Evolutionary conservation across 2,329 filamentous ascomycete genomes (phyloP).

Genomic region (Alternaria consortialis): DNA sequence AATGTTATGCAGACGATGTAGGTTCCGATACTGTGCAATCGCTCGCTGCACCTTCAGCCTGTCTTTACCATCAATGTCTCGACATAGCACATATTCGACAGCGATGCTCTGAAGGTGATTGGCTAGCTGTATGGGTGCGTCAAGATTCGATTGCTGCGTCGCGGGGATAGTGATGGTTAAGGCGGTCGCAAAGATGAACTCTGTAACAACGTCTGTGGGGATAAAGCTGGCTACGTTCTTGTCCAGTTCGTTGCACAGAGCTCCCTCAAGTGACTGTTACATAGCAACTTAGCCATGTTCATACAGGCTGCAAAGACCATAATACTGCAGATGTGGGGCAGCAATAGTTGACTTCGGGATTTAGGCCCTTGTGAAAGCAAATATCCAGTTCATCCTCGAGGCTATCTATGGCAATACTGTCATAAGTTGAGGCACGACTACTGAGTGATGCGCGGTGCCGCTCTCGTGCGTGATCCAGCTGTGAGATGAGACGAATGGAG

Average conservation of each 20-base stretch:
- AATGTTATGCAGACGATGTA: not conserved
- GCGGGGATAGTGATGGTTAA: conserved; percentile 45
- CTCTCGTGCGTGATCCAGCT: conserved; percentile 9
- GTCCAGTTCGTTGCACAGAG: conserved; percentile 40
- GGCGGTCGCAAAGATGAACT: conserved; percentile 41
- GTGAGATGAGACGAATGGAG: conserved; percentile 7
- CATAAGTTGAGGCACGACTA: not conserved
- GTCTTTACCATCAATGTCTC: conserved; percentile 37
- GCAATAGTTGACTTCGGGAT: conserved; percentile 46
- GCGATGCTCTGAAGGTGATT: conserved; percentile 40
- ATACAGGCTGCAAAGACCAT: conserved; percentile 10
- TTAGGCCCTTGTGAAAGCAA: conserved; percentile 37
- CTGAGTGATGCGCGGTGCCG: conserved; percentile 9
- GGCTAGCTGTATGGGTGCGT: conserved; percentile 38
- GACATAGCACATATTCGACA: conserved; percentile 40
- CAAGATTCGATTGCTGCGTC: conserved; percentile 37
- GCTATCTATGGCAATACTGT: conserved; percentile 33
- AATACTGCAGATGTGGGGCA: conserved; percentile 40
- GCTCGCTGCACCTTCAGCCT: conserved; percentile 42
- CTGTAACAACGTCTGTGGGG: conserved; percentile 42
- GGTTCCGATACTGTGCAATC: conserved; percentile 34
- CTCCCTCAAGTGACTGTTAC: conserved; percentile 38
- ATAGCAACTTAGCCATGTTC: conserved; percentile 25
- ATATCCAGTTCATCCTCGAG: conserved; percentile 47
- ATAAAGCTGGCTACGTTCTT: conserved; percentile 42